These are phyloP conservation scores for Zygosaccharomyces pseudorouxii DNA, from an alignment of 805 yeast species.

Conservation along the genomic window DNA sequence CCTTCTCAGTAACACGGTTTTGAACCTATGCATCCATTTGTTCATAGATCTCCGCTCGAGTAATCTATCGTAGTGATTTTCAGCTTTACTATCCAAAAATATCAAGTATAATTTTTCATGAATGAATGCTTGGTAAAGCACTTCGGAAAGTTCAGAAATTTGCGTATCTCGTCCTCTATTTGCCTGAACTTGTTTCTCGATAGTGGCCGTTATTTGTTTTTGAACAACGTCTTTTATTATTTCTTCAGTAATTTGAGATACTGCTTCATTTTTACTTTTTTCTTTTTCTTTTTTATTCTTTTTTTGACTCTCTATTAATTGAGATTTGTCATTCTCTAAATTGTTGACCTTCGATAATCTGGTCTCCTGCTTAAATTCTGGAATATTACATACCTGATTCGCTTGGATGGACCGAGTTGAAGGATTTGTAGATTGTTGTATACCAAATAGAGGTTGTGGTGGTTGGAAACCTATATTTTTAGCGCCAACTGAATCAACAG, in stretches of 20 bases:
- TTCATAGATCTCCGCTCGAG: constrained; percentile 35
- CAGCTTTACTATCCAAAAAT: constrained; percentile 45
- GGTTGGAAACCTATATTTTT: not conserved
- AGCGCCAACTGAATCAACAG: not conserved
- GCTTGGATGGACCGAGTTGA: too few relatives aligned
- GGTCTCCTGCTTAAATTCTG: not conserved
- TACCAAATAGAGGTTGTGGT: not conserved
- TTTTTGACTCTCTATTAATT: constrained; percentile 14
- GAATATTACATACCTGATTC: too few relatives aligned
- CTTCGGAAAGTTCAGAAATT: constrained; percentile 42
- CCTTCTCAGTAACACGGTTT: constrained; percentile 20
- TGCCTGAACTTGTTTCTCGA: constrained; percentile 3
- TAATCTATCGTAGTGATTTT: constrained; percentile 31
- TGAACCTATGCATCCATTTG: constrained; percentile 34
- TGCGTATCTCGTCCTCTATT: constrained; percentile 6
- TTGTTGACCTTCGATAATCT: not conserved
- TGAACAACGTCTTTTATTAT: constrained; percentile 10
- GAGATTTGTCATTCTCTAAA: constrained; percentile 9
- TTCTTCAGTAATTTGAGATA: constrained; percentile 8
- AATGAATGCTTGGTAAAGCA: constrained; percentile 56
- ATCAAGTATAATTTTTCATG: constrained; percentile 49
- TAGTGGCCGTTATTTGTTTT: not conserved
- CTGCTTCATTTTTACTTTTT: constrained; percentile 25
- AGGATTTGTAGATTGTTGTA: not conserved
- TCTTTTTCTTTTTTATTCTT: constrained; percentile 13